These are phyloP conservation scores for Talaromyces pinophilus DNA, from an alignment of 2,329 filamentous ascomycete genomes.

Conservation along the genomic window DNA sequence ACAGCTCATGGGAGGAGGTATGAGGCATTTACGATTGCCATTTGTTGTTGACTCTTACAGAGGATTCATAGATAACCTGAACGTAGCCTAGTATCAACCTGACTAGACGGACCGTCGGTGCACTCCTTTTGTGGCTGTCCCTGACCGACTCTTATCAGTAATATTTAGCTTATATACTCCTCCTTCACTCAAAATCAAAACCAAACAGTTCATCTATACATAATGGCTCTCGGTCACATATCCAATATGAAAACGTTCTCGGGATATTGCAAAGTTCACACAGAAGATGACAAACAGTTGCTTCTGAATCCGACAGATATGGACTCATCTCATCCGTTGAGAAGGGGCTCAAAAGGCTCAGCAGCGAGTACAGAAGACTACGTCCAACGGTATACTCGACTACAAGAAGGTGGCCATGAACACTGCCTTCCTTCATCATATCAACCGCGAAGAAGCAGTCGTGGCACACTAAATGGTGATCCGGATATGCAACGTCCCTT, in stretches of 20 bases:
- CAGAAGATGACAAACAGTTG: slow-evolving; percentile 3
- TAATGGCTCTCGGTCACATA: background rate
- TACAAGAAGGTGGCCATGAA: background rate
- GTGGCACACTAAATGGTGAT: background rate
- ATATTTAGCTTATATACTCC: background rate
- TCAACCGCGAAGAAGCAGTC: background rate
- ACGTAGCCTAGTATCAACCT: background rate
- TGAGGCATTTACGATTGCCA: slow-evolving; percentile 17
- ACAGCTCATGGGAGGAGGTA: background rate
- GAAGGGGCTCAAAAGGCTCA: background rate
- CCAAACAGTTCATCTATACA: background rate
- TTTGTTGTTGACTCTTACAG: background rate
- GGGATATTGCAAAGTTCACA: background rate
- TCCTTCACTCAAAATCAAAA: background rate
- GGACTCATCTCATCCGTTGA: background rate
- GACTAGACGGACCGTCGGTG: background rate
- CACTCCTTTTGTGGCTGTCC: slow-evolving; percentile 1
- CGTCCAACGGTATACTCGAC: background rate
- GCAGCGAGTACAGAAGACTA: background rate
- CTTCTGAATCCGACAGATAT: background rate
- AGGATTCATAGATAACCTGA: background rate
- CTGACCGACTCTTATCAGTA: slow-evolving; percentile 7
- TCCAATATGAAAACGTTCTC: background rate
- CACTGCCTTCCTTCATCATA: slow-evolving; percentile 7
- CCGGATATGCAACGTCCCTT: slow-evolving; percentile 9